Base-by-base conservation (phyloP, 2,329 filamentous ascomycete genomes). In the Malbranchea cinnamomea region DNA sequence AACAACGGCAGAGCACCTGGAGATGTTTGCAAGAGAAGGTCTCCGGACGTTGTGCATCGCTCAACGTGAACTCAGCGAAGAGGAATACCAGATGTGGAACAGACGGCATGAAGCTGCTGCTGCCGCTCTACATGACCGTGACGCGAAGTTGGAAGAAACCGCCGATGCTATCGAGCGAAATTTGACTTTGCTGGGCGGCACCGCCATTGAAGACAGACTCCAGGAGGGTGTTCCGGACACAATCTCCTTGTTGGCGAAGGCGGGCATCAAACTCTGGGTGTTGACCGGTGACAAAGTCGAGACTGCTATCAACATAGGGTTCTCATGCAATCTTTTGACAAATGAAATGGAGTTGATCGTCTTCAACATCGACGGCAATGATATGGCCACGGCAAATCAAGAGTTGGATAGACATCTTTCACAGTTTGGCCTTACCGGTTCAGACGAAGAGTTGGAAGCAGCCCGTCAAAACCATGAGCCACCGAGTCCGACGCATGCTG, bases 221-320 rank as follows among this genome's bases (percentile, higher is more conserved):
- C 89, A 98, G 57, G 89, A 98, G 44, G 89, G 87, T 35, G 89
- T 98, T 3, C 89, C 89, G 5, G 89, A 95, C 49, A 87, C 89
- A 0, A 98, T 98, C 45, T 80, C 78, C 29, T 62, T 98, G 25
- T 73, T 98, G 30, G 87, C 78, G 17, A 74, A 84, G 47, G 89
- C 89, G 31, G 91, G 91, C 52, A 94, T 98, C 57, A 98, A 98
- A 57, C 71, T 98, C 5, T 98, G 89, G 89, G 89, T 98, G 31
- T 62, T 98, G 40, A 98, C 89, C 10, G 89, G 91, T 39, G 89
- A 98, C 65, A 98, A 95, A 57, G 87, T 95, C 18, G 89, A 98
- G 59, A 98, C 89, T 14, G 89, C 91, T 34, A 98, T 98, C 72
- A 98, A 98, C 59, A 98, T 98, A 49, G 89, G 89, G 2, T 98